phyloP scores from a whole-genome alignment of 2,329 filamentous ascomycete genomes.

The Fusarium anthophilum region DNA sequence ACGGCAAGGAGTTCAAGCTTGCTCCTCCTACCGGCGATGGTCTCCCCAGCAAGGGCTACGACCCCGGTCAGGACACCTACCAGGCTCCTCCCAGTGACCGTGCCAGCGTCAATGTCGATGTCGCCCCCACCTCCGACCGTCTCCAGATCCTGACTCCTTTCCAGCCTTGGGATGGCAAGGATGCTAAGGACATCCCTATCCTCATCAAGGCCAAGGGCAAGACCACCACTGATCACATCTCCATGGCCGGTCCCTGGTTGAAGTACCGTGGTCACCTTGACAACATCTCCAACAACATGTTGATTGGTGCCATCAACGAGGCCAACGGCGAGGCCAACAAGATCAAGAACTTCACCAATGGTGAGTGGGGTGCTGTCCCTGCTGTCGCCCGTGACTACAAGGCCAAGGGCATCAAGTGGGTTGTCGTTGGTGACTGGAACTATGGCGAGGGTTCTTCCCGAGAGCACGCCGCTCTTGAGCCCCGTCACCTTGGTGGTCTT shows the following conservation, averaged over 20 bases:
- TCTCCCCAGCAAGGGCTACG: conserved; percentile 84
- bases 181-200: conserved; percentile 84
- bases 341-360: conserved; percentile 88
- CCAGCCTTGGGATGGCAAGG: conserved; percentile 89
- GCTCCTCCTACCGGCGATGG: conserved; percentile 80
- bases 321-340: conserved; percentile 98
- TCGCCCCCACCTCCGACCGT: conserved; percentile 90
- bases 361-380: conserved; percentile 87
- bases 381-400: conserved; percentile 98
- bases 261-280: conserved; percentile 99
- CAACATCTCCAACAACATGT: conserved; percentile 99
- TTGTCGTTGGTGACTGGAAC: conserved; percentile 99
- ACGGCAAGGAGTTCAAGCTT: conserved; percentile 96
- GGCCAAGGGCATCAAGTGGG: conserved; percentile 94
- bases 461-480: conserved; percentile 98
- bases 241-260: conserved; percentile 94
- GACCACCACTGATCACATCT: conserved; percentile 99
- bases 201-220: conserved; percentile 98
- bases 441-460: conserved; percentile 97
- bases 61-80: conserved; percentile 92
- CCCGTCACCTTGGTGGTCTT: conserved; percentile 94
- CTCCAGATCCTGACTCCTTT: conserved; percentile 93
- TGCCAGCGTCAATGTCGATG: conserved; percentile 75
- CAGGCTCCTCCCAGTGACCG: conserved; percentile 91
- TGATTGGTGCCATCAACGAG: conserved; percentile 96